phyloP scores from a whole-genome alignment of 306 rosid genomes.

The Cicer bijugum region DNA sequence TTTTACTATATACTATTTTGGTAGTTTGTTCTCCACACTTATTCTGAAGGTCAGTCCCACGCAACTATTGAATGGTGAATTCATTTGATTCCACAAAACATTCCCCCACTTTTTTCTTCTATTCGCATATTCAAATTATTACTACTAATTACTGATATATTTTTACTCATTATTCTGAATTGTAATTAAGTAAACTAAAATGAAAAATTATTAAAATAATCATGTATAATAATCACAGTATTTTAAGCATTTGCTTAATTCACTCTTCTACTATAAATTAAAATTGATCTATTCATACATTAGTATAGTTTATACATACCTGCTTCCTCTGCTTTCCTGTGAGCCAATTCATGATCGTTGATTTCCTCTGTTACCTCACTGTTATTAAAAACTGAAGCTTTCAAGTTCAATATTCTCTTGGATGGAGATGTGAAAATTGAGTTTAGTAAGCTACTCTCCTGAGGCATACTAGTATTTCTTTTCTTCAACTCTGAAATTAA shows the following conservation, averaged over 20 bases:
- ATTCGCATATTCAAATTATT: too few relatives aligned
- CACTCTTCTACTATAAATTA: neutral
- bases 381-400: conserved; percentile 52
- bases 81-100: too few relatives aligned
- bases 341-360: conserved; percentile 90
- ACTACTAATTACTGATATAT: too few relatives aligned
- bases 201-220: too few relatives aligned
- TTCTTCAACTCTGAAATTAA: neutral
- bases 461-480: conserved; percentile 59
- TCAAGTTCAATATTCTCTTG: conserved; percentile 82
- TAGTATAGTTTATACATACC: conserved; percentile 47
- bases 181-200: neutral
- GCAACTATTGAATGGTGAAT: too few relatives aligned
- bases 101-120: too few relatives aligned
- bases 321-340: conserved; percentile 98
- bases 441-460: conserved; percentile 52
- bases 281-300: neutral
- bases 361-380: conserved; percentile 69
- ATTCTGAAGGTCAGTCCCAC: too few relatives aligned
- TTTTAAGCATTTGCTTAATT: neutral
- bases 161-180: neutral
- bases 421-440: conserved; percentile 62
- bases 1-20: too few relatives aligned
- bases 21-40: too few relatives aligned
- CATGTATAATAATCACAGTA: neutral